Conservation (phyloP, 2,329 filamentous ascomycete genomes). For the Trichoderma simmonsii region DNA sequence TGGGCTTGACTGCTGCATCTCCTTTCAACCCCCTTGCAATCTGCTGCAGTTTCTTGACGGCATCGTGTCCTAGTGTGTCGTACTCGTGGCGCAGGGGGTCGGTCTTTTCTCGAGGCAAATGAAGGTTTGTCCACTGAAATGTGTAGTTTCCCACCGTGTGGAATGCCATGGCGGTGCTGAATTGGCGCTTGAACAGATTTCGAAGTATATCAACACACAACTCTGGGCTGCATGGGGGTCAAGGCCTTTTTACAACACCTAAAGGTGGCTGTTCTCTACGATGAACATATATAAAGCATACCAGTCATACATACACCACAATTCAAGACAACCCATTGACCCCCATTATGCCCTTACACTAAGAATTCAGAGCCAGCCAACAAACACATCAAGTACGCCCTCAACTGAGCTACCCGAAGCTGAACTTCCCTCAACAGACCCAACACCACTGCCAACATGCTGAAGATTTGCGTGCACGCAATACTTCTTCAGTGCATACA, state of each 20-base stretch:
- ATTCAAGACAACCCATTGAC: not conserved
- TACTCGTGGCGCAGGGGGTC: conserved; percentile 22
- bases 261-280: not conserved
- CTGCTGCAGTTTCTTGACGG: conserved; percentile 20
- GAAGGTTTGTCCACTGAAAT: conserved; percentile 24
- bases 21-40: conserved; percentile 18
- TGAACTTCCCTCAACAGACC: not conserved
- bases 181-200: not conserved
- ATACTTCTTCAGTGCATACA: not conserved
- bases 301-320: not conserved
- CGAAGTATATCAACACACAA: not conserved
- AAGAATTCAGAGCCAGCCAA: not conserved
- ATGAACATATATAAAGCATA: not conserved
- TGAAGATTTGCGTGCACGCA: not conserved
- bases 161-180: not conserved
- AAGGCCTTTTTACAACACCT: not conserved
- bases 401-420: not conserved
- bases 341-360: not conserved
- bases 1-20: not conserved
- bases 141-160: conserved; percentile 21
- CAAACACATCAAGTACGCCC: not conserved
- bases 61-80: conserved; percentile 23
- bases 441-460: not conserved
- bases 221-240: not conserved
- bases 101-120: conserved; percentile 20